These are phyloP conservation scores for Aspergillus sp. DNA, from an alignment of 2,329 filamentous ascomycete species.

Conservation along the genomic window DNA sequence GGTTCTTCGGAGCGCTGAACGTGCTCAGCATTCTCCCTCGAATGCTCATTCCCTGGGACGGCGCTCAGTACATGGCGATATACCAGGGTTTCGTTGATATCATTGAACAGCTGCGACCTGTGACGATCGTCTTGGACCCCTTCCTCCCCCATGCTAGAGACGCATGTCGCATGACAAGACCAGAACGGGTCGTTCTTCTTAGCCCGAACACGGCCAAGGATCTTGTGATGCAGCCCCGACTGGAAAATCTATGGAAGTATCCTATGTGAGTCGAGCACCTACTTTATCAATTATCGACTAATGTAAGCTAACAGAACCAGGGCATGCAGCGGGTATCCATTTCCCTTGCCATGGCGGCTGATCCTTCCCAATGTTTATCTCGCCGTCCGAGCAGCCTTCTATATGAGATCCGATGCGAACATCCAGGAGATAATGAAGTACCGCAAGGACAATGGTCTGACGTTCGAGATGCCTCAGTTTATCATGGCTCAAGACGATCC, in stretches of 20 bases:
- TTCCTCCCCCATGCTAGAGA: conserved; percentile 41
- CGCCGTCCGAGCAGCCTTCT: conserved; percentile 25
- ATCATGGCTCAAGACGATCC: background rate
- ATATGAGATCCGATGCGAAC: conserved; percentile 16
- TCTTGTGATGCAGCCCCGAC: conserved; percentile 35
- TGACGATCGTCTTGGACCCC: conserved; percentile 30
- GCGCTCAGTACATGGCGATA: conserved; percentile 37
- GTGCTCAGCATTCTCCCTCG: conserved; percentile 17
- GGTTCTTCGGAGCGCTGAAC: conserved; percentile 29
- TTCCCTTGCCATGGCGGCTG: conserved; percentile 42
- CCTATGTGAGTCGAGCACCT: conserved; percentile 10
- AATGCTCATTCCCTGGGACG: conserved; percentile 28
- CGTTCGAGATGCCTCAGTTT: conserved; percentile 15
- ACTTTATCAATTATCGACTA: background rate
- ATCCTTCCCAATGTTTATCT: conserved; percentile 42
- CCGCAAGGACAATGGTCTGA: conserved; percentile 23
- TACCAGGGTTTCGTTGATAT: conserved; percentile 34
- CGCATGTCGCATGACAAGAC: conserved; percentile 33
- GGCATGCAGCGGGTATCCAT: conserved; percentile 40
- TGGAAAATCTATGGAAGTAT: conserved; percentile 24
- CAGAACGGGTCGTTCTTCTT: conserved; percentile 34
- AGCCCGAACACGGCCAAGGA: conserved; percentile 47
- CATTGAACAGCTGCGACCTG: conserved; percentile 26
- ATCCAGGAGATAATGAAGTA: conserved; percentile 21
- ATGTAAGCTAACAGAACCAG: conserved; percentile 20